Evolutionary conservation across 805 yeast genomes (phyloP), one percentile per base, ranked within the genome.

Genomic region (Cyberlindnera suaveolens): DNA sequence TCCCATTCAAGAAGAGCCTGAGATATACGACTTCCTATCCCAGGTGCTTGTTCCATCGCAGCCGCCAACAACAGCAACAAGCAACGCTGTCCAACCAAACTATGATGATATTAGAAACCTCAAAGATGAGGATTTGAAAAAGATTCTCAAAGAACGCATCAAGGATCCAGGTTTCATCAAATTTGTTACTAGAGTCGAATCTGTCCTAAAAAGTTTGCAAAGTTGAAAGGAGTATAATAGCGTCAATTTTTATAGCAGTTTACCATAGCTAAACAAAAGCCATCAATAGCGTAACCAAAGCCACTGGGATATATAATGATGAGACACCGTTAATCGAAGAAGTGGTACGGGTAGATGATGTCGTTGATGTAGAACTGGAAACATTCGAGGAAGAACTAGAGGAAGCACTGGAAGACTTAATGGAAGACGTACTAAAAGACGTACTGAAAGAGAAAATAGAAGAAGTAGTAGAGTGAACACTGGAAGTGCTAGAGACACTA

Each of bases 121-220:
- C 45, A 36, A 42, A 14, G 58, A 56, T 46, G 42, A 41, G 0
- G 51, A 57, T 34, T 44, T 57, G 6, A 43, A 45, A 29, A 26
- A 31, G 4, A 19, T 51, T 27, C 32, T 57, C 31, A 49, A 38
- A 18, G 49, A 48, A 19, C 53, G 50, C 38, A 48, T 57, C n/a
- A 53, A 53, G 31, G 60, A 56, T 41, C 34, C 39, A 27, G 41
- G 44, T 4, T 57, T 57, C 31, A 49, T 57, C 14, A 45, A 43
- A n/a, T 56, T 55, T 44, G 60, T 57, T 3, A 56, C 51, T 27
- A 45, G 51, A 29, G 38, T 55, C 13, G 61, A 55, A 37, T 27
- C 29, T 1, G 48, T 53, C 31, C 42, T 54, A 27, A 53, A 53
- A 9, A 44, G 42, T 17, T 43, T 54, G 41, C 41, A 44, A 23